Percentiles rank a stretch among this genome's conserved stretches.
Evolutionary conservation across 257 asterid species (phyloP).

Genomic region (Capsicum baccatum): DNA sequence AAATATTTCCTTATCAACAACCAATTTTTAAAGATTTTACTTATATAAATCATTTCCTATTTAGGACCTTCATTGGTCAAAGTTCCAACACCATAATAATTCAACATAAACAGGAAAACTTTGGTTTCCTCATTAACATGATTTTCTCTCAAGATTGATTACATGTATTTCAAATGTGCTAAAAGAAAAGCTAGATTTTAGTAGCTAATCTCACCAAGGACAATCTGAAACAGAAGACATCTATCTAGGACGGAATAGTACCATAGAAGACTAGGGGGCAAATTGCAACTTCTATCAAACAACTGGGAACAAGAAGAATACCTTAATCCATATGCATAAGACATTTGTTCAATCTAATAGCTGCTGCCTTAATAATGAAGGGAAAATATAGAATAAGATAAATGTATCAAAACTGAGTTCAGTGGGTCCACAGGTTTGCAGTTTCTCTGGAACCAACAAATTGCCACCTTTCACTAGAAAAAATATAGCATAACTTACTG

Average conservation of each 20-base stretch:
- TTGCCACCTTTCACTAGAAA: background rate
- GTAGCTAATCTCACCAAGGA: slow-evolving; percentile 21
- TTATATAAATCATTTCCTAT: no score
- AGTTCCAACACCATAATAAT: no score
- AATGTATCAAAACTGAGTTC: background rate
- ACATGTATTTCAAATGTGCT: background rate
- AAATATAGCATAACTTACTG: background rate
- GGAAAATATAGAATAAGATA: slow-evolving; percentile 7
- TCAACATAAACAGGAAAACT: no score
- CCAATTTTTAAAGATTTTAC: no score
- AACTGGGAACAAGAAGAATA: background rate
- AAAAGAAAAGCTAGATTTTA: slow-evolving; percentile 1
- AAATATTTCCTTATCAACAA: no score
- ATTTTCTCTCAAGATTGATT: no score
- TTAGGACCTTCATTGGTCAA: no score
- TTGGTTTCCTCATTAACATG: no score
- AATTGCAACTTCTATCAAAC: slow-evolving; percentile 21
- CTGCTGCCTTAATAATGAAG: background rate
- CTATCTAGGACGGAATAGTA: background rate
- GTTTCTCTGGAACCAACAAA: slow-evolving; percentile 21
- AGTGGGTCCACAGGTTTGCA: background rate
- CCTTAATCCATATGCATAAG: background rate
- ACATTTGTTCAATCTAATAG: background rate
- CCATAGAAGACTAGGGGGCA: background rate
- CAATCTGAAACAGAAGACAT: background rate